Evolutionary conservation across 2,329 filamentous ascomycete species (phyloP).

Genomic region (Scedosporium aurantiacum): DNA sequence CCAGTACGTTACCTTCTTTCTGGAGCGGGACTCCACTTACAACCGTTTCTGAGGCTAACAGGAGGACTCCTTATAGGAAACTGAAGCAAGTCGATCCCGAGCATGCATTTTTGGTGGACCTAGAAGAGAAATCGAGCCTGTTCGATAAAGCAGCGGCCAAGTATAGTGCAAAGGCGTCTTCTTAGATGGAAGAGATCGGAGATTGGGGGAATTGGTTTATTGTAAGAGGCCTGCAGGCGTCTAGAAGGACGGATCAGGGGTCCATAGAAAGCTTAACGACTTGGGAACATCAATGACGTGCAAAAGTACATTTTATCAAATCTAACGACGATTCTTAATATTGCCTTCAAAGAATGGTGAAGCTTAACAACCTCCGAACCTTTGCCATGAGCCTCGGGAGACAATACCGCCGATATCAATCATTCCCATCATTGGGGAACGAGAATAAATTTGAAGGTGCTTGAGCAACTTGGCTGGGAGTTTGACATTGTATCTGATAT

Average conservation of each 20-base stretch:
- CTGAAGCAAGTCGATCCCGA: slow-evolving; percentile 49
- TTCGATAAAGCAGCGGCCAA: slow-evolving; percentile 82
- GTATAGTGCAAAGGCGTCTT: slow-evolving; percentile 72
- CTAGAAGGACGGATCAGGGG: background rate
- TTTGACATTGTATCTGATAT: background rate
- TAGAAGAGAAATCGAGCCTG: slow-evolving; percentile 73
- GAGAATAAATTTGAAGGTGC: background rate
- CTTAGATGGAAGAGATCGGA: slow-evolving; percentile 12
- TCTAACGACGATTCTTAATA: background rate
- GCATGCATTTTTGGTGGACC: slow-evolving; percentile 61
- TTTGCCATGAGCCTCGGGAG: too few relatives aligned
- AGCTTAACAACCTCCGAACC: background rate
- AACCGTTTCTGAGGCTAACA: background rate
- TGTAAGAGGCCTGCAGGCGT: background rate
- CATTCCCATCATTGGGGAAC: too few relatives aligned
- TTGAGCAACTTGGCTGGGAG: background rate
- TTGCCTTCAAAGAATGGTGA: background rate
- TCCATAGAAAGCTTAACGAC: background rate
- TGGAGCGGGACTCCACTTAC: background rate
- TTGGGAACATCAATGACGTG: background rate
- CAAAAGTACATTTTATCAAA: background rate
- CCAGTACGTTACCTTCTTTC: slow-evolving; percentile 35
- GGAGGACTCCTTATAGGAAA: slow-evolving; percentile 27
- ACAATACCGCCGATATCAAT: too few relatives aligned
- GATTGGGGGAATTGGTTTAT: background rate